Evolutionary conservation across 2,329 filamentous ascomycete species (phyloP).

Genomic region (Cladosporium sp.): DNA sequence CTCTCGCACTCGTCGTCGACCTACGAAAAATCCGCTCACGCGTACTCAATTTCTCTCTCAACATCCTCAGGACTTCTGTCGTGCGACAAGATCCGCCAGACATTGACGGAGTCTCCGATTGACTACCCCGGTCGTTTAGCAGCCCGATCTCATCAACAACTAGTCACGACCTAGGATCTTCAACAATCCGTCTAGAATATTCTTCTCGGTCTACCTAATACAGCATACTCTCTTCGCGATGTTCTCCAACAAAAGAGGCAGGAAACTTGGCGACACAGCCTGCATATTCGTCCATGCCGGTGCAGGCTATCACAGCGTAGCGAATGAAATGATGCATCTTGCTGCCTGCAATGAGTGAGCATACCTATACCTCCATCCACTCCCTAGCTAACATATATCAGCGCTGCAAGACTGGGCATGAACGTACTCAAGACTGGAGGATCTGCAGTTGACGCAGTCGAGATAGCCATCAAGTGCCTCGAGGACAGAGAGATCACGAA

Average conservation of each 20-base stretch:
- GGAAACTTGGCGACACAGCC: slow-evolving; percentile 54
- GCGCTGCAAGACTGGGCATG: slow-evolving; percentile 84
- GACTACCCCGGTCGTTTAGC: neutral
- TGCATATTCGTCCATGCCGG: slow-evolving; percentile 96
- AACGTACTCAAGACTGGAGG: slow-evolving; percentile 75
- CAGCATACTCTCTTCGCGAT: slow-evolving; percentile 33
- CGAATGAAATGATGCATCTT: slow-evolving; percentile 83
- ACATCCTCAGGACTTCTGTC: neutral
- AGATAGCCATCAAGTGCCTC: slow-evolving; percentile 81
- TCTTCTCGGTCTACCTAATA: neutral
- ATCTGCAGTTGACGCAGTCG: slow-evolving; percentile 82
- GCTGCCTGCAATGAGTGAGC: slow-evolving; percentile 84
- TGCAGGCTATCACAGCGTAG: slow-evolving; percentile 85
- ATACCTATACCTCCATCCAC: neutral
- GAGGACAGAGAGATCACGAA: slow-evolving; percentile 97
- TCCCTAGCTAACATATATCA: slow-evolving; percentile 43
- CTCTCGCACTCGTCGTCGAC: neutral
- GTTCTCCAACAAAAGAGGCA: slow-evolving; percentile 42
- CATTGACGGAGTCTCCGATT: neutral
- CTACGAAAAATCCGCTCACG: neutral
- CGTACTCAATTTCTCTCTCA: neutral
- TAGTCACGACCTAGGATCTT: neutral
- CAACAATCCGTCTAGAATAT: neutral
- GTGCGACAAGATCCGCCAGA: neutral
- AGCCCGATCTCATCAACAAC: neutral